Percentiles rank a stretch among this genome's conserved stretches.
Conservation (phyloP, 2,329 filamentous ascomycete species). For the Verticillium dahliae region DNA sequence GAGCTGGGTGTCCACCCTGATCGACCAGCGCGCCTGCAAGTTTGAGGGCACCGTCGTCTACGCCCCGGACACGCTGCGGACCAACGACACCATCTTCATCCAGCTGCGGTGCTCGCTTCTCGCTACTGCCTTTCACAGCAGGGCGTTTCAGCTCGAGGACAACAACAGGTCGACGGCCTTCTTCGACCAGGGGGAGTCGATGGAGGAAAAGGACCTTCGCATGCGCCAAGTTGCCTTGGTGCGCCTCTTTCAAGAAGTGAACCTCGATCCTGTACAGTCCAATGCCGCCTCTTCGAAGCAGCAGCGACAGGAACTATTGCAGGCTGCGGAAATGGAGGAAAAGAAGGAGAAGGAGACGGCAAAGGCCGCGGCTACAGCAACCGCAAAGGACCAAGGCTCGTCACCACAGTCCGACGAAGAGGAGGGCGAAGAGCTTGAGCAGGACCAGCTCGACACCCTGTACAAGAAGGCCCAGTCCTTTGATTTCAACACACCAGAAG, state of each 20-base stretch:
- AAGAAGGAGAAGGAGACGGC: slow-evolving; percentile 55
- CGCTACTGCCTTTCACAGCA: slow-evolving; percentile 63
- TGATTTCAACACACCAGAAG: slow-evolving; percentile 85
- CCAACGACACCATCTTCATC: slow-evolving; percentile 91
- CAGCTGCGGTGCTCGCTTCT: slow-evolving; percentile 77
- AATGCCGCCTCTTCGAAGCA: slow-evolving; percentile 71
- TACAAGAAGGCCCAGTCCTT: slow-evolving; percentile 97
- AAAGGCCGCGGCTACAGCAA: slow-evolving; percentile 37
- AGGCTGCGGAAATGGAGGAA: slow-evolving; percentile 84
- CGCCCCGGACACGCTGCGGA: slow-evolving; percentile 74
- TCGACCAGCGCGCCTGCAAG: slow-evolving; percentile 82
- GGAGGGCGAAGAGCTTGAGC: slow-evolving; percentile 85
- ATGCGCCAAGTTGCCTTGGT: slow-evolving; percentile 83
- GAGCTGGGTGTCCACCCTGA: slow-evolving; percentile 83
- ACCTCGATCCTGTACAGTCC: slow-evolving; percentile 66
- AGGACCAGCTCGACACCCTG: slow-evolving; percentile 87
- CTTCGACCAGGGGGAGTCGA: slow-evolving; percentile 80
- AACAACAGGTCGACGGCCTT: slow-evolving; percentile 63
- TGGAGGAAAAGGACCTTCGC: slow-evolving; percentile 76
- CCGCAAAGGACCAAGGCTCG: slow-evolving; percentile 29
- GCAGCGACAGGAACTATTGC: slow-evolving; percentile 75
- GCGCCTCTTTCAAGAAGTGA: slow-evolving; percentile 83
- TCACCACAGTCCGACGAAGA: slow-evolving; percentile 62
- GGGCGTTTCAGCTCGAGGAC: slow-evolving; percentile 53
- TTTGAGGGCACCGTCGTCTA: slow-evolving; percentile 89